phyloP scores from a whole-genome alignment of 1,139 yeast genomes.

The Lizanozyma gosingica region DNA sequence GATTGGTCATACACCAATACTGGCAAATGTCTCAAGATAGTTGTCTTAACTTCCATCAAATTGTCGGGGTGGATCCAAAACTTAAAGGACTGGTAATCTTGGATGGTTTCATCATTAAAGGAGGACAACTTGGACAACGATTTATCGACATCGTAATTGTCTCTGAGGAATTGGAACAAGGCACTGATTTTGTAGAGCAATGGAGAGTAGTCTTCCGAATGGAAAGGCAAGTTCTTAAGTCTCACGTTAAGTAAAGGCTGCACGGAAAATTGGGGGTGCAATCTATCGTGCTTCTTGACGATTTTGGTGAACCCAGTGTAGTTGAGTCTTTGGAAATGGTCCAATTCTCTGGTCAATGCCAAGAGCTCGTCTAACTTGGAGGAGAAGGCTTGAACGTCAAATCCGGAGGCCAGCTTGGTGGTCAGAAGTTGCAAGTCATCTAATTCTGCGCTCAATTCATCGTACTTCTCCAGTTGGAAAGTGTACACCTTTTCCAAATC shows the following conservation, averaged over 20 bases:
- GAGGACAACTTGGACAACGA: slow-evolving; percentile 35
- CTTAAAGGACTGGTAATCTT: slow-evolving; percentile 69
- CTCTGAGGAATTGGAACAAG: slow-evolving; percentile 73
- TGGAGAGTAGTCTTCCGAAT: slow-evolving; percentile 92
- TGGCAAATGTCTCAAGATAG: slow-evolving; percentile 87
- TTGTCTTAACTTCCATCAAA: slow-evolving; percentile 92
- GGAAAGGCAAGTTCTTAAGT: slow-evolving; percentile 80
- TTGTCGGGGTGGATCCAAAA: slow-evolving; percentile 97
- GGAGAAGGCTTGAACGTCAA: slow-evolving; percentile 52
- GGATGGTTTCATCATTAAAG: slow-evolving; percentile 39
- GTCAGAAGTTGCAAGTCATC: slow-evolving; percentile 51
- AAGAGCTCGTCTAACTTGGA: slow-evolving; percentile 63
- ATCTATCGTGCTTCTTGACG: slow-evolving; percentile 90
- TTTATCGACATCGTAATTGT: slow-evolving; percentile 40
- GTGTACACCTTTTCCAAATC: slow-evolving; percentile 91
- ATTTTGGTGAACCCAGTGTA: slow-evolving; percentile 92
- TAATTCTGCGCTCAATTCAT: slow-evolving; percentile 57
- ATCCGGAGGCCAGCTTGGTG: slow-evolving; percentile 16
- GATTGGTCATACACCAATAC: slow-evolving; percentile 65
- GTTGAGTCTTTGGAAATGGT: slow-evolving; percentile 81
- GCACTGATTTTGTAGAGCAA: slow-evolving; percentile 74
- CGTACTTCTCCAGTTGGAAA: slow-evolving; percentile 69
- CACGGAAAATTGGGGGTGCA: slow-evolving; percentile 79
- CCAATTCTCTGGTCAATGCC: slow-evolving; percentile 74
- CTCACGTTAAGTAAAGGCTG: slow-evolving; percentile 84